These are phyloP conservation scores for Colletotrichum somersetense DNA, from an alignment of 2,329 filamentous ascomycete genomes.

Conservation along the genomic window DNA sequence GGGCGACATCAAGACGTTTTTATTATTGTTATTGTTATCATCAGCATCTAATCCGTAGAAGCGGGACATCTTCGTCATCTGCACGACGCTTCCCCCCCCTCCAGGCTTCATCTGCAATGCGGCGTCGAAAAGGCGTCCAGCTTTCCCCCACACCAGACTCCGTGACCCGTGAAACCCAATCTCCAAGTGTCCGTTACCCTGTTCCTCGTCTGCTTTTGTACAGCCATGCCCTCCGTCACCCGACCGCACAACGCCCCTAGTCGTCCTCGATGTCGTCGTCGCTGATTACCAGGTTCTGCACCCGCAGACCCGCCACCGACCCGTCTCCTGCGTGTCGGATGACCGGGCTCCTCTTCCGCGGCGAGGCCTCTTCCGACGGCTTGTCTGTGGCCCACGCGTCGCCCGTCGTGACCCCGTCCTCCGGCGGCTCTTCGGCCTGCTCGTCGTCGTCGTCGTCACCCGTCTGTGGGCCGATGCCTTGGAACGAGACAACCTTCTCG, in stretches of 20 bases:
- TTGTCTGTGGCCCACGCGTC: constrained; percentile 74
- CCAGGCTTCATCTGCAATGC: background rate
- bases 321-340: constrained; percentile 52
- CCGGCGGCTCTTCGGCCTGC: constrained; percentile 60
- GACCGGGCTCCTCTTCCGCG: constrained; percentile 60
- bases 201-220: background rate
- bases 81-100: background rate
- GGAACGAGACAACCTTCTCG: constrained; percentile 77
- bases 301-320: constrained; percentile 58
- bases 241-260: background rate
- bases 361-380: constrained; percentile 66
- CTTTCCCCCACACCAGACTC: background rate
- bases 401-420: constrained; percentile 49
- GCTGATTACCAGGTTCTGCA: constrained; percentile 78
- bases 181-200: background rate
- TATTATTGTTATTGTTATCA: background rate
- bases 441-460: constrained; percentile 58
- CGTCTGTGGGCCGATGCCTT: constrained; percentile 63
- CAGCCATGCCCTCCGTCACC: background rate
- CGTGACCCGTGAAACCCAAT: background rate
- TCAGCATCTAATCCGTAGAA: background rate
- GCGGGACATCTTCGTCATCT: background rate
- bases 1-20: background rate
- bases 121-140: background rate
- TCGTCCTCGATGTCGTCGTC: constrained; percentile 87